Percentiles rank a stretch among this genome's conserved stretches.
These are phyloP conservation scores for Smallanthus sonchifolius DNA, from an alignment of 129 eudicot species.

Conservation along the genomic window DNA sequence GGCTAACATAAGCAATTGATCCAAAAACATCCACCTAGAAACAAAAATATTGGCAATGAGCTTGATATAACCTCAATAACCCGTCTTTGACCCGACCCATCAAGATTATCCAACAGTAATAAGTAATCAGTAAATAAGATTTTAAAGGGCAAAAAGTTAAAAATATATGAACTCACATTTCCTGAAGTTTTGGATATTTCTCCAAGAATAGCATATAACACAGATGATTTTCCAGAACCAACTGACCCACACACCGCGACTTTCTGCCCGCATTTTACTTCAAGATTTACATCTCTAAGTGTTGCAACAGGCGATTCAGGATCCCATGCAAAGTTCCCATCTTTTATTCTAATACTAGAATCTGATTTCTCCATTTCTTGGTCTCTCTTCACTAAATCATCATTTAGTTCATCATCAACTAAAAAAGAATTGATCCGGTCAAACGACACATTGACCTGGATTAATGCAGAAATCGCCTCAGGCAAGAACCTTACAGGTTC, in stretches of 20 bases:
- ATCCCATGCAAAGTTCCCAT: conserved; percentile 49
- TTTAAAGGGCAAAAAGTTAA: no score
- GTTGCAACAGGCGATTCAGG: conserved; percentile 32
- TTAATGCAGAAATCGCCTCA: conserved; percentile 51
- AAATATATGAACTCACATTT: conserved; percentile 39
- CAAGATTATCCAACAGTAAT: no score
- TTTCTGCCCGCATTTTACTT: conserved; percentile 37
- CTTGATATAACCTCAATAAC: no score
- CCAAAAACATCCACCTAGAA: conserved; percentile 57
- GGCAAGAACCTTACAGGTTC: conserved; percentile 69
- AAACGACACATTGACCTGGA: conserved; percentile 68
- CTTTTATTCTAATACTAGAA: conserved; percentile 27
- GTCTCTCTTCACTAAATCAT: conserved; percentile 10
- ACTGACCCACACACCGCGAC: conserved; percentile 64
- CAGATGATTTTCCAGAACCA: conserved; percentile 70
- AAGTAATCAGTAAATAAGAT: no score
- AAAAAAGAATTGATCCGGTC: conserved; percentile 59
- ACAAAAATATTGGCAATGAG: not conserved
- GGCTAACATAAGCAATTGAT: conserved; percentile 78
- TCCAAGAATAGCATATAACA: conserved; percentile 56
- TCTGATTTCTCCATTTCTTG: conserved; percentile 5
- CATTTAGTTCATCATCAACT: conserved; percentile 58
- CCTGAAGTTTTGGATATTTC: conserved; percentile 59
- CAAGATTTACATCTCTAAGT: conserved; percentile 28
- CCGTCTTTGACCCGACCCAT: no score